Evolutionary conservation across 2,329 filamentous ascomycete genomes (phyloP), one percentile per base, ranked within the genome.

Genomic region (Rhinocladiella mackenziei): DNA sequence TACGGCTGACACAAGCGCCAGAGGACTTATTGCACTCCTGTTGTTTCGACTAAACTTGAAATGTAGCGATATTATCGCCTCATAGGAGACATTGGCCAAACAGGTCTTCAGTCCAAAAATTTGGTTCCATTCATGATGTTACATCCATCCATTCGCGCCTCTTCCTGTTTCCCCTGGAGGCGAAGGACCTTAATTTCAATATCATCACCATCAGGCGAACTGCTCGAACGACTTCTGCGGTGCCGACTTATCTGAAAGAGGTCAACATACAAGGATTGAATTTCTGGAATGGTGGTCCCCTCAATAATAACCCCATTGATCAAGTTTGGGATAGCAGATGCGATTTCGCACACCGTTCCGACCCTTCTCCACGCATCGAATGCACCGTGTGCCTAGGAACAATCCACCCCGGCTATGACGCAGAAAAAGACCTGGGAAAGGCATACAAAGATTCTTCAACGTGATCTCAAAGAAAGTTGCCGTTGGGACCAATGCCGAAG

Each of bases 21-120:
- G 54, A 4, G 54, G 54, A 14, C 42, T 56, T 11, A 49, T 53
- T 38, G 54, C 54, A 15, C 44, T 55, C 14, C 55, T 56, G 54
- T 36, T 54, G 14, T 53, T 51, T 32, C 47, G 50, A 5, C 39
- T 56, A n/a, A 42, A 48, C 30, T 54, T 56, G 54, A 43, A 39
- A 28, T 45, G 47, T 25, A 38, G 37, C 26, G 31, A 51, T 8
- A 29, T 45, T n/a, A 48, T 55, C 31, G 30, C 31, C 2, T 26
- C 33, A 15, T 57, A 54, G 22, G 20, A 49, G 7, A 31, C 15
- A 5, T 34, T 55, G 29, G 43, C 50, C 15, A 42, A 47, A 20
- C 14, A 45, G 28, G 50, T 55, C 25, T 55, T 55, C 43, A 33
- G 36, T 14, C 43, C 49, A 5, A 50, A 38, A 25, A 25, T 50